Percentiles rank a stretch among this genome's conserved stretches.
Conservation (phyloP, 257 asterid species). For the Eucommia ulmoides region DNA sequence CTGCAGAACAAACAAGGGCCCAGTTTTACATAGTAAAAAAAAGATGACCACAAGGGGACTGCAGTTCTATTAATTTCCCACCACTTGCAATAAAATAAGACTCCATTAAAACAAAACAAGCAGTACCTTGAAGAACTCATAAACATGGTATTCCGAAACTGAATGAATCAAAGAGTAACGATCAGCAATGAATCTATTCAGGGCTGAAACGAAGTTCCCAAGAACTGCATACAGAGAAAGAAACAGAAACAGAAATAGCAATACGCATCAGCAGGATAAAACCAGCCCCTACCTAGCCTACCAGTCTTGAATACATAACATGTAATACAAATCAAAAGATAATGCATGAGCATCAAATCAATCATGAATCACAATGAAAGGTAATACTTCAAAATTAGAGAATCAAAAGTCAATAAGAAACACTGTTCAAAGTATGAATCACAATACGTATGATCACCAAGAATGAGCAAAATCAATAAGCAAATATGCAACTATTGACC, state of each 20-base stretch:
- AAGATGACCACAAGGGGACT: not conserved
- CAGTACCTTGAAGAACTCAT: conserved; percentile 84
- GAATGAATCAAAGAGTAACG: conserved; percentile 53
- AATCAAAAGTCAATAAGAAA: no score
- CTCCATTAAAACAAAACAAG: not conserved
- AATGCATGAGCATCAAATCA: not conserved
- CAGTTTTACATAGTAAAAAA: no score
- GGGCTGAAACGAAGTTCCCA: conserved; percentile 90
- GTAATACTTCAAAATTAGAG: not conserved
- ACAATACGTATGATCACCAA: no score
- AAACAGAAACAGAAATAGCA: conserved; percentile 10
- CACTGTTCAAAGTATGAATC: no score
- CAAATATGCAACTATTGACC: not conserved
- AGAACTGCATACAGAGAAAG: conserved; percentile 55
- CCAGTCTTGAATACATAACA: not conserved
- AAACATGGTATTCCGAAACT: conserved; percentile 80
- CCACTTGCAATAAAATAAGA: not conserved
- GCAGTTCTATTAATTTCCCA: not conserved
- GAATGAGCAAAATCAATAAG: no score
- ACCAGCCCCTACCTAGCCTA: no score
- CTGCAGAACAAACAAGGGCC: not conserved
- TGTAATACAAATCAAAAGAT: not conserved
- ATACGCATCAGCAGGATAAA: conserved; percentile 2
- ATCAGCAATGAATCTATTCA: conserved; percentile 70
- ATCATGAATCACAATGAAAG: not conserved